Base-by-base conservation (phyloP, 148 eudicot genomes). In the Bassia scoparia region DNA sequence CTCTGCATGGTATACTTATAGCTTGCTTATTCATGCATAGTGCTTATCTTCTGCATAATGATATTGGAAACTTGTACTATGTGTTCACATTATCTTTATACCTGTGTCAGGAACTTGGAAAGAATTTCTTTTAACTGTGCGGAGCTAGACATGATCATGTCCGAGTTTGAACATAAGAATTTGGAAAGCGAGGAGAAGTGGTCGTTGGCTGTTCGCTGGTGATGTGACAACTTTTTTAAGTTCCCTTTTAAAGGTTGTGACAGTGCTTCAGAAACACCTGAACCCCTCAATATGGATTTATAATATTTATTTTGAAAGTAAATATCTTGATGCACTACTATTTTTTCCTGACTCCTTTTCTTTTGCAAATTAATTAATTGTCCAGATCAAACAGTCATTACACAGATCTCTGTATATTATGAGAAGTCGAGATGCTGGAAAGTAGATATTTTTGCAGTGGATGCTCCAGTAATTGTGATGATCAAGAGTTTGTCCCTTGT, bases 331-430 rank as follows among this genome's bases (percentile, higher is more conserved):
- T 37, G 60, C n/a, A 55, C n/a, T 48, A 34, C 37, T 52, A 60
- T 49, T 27, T 20, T 6, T 21, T n/a, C 61, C 29, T 73, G 61
- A 31, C 62, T 27, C 27, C 21, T 37, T 67, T 23, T 35, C 76
- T 54, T 34, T 29, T 27, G 13, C 60, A 61, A 17, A 35, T 69
- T n/a, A n/a, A n/a, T n/a, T n/a, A n/a, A n/a, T 69, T 64, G 10
- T 71, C 79, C 94, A 95, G 99, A 83, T 95, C 46, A 80, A 77
- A 67, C 70, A 66, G 61, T 84, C 82, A 70, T 78, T 91, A 61
- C 89, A 89, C 72, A 89, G 88, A 82, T 86, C 99, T 68, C 74
- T 89, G 68, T 75, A 75, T 68, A 82, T 92, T 95, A 83, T 73
- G 83, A 80, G 64, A 79, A 80, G 70, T 84, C 74, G 7, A 83